phyloP scores from a whole-genome alignment of 2,329 filamentous ascomycete species.

The Nothophoma quercina region DNA sequence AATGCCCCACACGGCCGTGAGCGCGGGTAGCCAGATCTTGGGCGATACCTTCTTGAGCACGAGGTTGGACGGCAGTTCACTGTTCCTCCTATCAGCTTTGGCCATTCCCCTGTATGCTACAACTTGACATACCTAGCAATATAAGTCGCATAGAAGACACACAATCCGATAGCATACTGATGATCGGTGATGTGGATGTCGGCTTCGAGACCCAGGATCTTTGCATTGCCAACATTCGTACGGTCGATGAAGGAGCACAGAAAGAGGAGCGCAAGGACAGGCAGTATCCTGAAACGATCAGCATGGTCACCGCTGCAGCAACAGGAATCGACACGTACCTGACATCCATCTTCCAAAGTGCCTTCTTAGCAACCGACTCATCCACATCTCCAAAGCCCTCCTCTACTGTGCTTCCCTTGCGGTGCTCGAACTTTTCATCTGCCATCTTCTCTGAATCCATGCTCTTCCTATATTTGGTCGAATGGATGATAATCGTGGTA shows the following conservation, averaged over 20 bases:
- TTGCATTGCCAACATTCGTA: slow-evolving; percentile 77
- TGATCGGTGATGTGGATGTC: slow-evolving; percentile 63
- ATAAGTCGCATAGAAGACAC: slow-evolving; percentile 71
- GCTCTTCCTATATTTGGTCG: slow-evolving; percentile 2
- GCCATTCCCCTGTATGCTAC: background rate
- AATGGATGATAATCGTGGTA: background rate
- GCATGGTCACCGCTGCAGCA: background rate
- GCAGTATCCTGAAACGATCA: slow-evolving; percentile 60
- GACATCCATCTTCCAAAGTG: slow-evolving; percentile 64
- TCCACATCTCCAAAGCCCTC: slow-evolving; percentile 22
- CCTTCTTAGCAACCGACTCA: slow-evolving; percentile 30
- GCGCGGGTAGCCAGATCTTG: slow-evolving; percentile 65
- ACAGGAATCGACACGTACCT: slow-evolving; percentile 46
- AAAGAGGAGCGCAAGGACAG: slow-evolving; percentile 69
- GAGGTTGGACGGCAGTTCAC: slow-evolving; percentile 70
- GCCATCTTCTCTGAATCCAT: slow-evolving; percentile 29
- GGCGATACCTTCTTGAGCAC: slow-evolving; percentile 69
- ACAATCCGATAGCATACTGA: slow-evolving; percentile 70
- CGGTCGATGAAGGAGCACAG: slow-evolving; percentile 72
- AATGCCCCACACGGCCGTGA: slow-evolving; percentile 66
- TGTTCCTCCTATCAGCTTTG: slow-evolving; percentile 33
- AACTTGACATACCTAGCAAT: slow-evolving; percentile 59
- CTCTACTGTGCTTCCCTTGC: slow-evolving; percentile 25
- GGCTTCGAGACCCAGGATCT: slow-evolving; percentile 67
- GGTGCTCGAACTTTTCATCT: slow-evolving; percentile 36